These are phyloP conservation scores for Pholiota adiposa DNA, from an alignment of 1,284 basidiomycete genomes.

Conservation along the genomic window DNA sequence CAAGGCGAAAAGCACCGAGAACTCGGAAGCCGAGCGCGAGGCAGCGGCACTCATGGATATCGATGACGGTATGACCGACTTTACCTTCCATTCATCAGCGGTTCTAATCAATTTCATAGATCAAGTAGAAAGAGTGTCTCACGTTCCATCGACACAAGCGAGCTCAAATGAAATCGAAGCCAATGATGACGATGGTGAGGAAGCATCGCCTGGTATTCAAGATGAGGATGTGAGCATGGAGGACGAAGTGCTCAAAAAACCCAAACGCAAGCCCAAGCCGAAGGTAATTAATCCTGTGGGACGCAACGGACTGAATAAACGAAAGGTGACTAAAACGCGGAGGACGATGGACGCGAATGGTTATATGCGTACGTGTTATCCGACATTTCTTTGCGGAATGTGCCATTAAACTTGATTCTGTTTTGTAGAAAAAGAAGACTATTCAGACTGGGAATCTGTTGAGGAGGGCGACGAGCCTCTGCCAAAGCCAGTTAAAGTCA, in stretches of 20 bases:
- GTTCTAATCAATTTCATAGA: slow-evolving; percentile 33
- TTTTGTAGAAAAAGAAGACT: slow-evolving; percentile 69
- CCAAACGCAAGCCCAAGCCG: slow-evolving; percentile 52
- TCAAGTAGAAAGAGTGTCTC: slow-evolving; percentile 49
- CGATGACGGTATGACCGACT: slow-evolving; percentile 52
- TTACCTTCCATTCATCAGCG: background rate
- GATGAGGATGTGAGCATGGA: slow-evolving; percentile 42
- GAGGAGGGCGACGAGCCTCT: slow-evolving; percentile 58
- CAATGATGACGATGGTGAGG: slow-evolving; percentile 22
- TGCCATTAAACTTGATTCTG: background rate
- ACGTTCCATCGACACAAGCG: slow-evolving; percentile 24
- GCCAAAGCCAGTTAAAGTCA: slow-evolving; percentile 36
- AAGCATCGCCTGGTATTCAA: slow-evolving; percentile 35
- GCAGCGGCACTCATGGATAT: slow-evolving; percentile 75
- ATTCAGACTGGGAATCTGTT: slow-evolving; percentile 79
- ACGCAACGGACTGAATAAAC: slow-evolving; percentile 74
- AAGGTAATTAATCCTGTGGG: slow-evolving; percentile 72
- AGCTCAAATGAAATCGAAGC: slow-evolving; percentile 21
- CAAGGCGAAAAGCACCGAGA: slow-evolving; percentile 20
- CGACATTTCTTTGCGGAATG: background rate
- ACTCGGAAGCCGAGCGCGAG: slow-evolving; percentile 49
- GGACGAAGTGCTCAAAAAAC: slow-evolving; percentile 40
- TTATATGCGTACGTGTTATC: slow-evolving; percentile 60
- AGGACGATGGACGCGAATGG: slow-evolving; percentile 64
- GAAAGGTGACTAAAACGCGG: slow-evolving; percentile 61